Conservation (phyloP, 306 rosid species). For the Carpinus fangiana region DNA sequence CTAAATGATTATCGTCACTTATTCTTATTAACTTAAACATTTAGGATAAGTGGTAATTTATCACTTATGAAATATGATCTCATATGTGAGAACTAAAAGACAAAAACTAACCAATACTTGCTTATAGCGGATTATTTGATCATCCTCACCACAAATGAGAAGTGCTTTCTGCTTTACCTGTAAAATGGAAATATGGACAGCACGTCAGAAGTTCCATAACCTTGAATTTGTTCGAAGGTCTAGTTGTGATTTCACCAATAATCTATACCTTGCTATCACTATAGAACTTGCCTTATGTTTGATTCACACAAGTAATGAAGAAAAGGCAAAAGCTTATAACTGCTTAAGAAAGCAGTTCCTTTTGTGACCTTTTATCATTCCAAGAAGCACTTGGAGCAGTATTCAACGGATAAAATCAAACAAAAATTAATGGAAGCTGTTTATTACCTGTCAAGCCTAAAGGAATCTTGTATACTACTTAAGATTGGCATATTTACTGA, state of each 20-base stretch:
- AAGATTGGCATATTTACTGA: neutral
- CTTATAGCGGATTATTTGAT: slow-evolving; percentile 46
- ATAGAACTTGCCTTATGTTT: neutral
- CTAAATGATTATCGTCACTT: no score
- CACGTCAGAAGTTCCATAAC: neutral
- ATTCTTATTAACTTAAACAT: no score
- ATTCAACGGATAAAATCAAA: neutral
- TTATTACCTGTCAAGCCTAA: neutral
- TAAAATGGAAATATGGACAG: neutral
- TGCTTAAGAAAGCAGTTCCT: neutral
- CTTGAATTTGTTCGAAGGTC: neutral
- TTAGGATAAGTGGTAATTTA: no score
- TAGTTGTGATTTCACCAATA: neutral
- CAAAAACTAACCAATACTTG: slow-evolving; percentile 49
- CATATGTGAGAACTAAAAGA: neutral
- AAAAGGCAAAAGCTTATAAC: neutral
- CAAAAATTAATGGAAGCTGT: neutral
- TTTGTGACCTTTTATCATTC: neutral
- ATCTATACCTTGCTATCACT: neutral
- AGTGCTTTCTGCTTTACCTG: slow-evolving; percentile 58
- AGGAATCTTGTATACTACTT: neutral
- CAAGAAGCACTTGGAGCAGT: neutral
- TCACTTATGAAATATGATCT: neutral
- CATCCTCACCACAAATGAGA: slow-evolving; percentile 47
- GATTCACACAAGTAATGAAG: slow-evolving; percentile 3